Base-by-base conservation (phyloP, 2,329 filamentous ascomycete genomes). In the Amylocarpus encephaloides region DNA sequence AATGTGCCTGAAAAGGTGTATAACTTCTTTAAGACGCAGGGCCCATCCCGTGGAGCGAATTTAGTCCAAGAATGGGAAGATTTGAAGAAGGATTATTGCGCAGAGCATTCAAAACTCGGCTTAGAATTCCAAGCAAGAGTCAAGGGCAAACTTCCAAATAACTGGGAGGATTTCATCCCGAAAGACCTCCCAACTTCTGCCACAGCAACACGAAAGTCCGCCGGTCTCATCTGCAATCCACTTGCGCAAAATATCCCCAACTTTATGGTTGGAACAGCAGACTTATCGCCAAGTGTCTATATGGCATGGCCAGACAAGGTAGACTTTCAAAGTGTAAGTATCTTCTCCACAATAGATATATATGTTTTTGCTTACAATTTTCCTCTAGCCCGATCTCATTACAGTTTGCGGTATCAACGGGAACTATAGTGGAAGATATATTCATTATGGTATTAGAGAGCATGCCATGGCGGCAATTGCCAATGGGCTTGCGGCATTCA, bases 401-500 rank as follows among this genome's bases (percentile, higher is more conserved):
- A 59, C 70, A 13, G 55, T 63, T 2, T 75, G 73, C 52, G 75
- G 76, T 6, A 73, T 77, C 58, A 77, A 76, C 54, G 81, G 80
- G 38, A 67, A 75, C 63, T 76, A 75, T 54, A 59, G 68, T 1
- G 78, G 78, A 2, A 72, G 78, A 1, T 81, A 79, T 56, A 75
- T 82, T 55, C 79, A 79, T 62, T 82, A 73, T 62, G 79, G 79
- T 35, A 74, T 83, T 48, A 74, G 79, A 5, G 79, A 82, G 57
- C 79, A 82, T 59, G 79, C 78, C 48, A 83, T 84, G 80, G 72
- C 71, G 2, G 66, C 73, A 29, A 75, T 80, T 19, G 72, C 73
- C 6, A 80, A 80, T 61, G 81, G 80, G 2, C 64, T 84, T 3
- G 79, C 80, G 0, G 80, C 80, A 1, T 83, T 71, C 52, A 68